Evolutionary conservation across 371 early-diverging fungal species (phyloP), one percentile per base, ranked within the genome.

Genomic region (Apophysomyces variabilis): DNA sequence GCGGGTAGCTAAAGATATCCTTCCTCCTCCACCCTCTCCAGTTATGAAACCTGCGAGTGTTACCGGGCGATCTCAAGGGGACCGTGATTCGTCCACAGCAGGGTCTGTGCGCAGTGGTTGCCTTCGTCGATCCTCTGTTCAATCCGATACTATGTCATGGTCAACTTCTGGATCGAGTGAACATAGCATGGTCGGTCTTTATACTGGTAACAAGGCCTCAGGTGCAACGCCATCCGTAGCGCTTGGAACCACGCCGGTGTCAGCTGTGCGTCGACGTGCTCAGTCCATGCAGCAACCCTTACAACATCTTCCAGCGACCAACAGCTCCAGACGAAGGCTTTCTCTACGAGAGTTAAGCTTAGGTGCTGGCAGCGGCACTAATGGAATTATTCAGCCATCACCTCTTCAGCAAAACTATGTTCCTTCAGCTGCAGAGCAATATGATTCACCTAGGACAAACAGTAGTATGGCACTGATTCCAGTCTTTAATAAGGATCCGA

Each of bases 11-110:
- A n/a, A 50, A 21, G 54, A 50, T 7, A 41, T 50, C 4, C 58
- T 60, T 9, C 60, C 66, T 13, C 67, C 64, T 21, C 64, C 68
- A 1, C 59, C 64, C 18, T 69, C 73, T 1, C 69, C 69, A 0
- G 39, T 71, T 5, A 69, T 71, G 66, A 71, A 71, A 35, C 72
- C 71, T 0, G 41, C 65, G 5, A 72, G 72, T 7, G 68, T 69
- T 38, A 50, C 54, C 7, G 39, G 66, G 5, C 65, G 62, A 61
- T 71, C 66, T 11, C 72, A 71, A 37, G 66, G 61, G 4, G 75
- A 75, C 5, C 72, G 69, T 14, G 75, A 75, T 43, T 65, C 70
- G 13, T 75, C 72, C 7, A 75, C 69, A 0, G 21, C 54, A 9
- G 54, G 54, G 7, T 73, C 73, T 4, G 60, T 65, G 50, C 62